Conservation (phyloP, 495 filamentous ascomycete species). For the Sporormia fimetaria region DNA sequence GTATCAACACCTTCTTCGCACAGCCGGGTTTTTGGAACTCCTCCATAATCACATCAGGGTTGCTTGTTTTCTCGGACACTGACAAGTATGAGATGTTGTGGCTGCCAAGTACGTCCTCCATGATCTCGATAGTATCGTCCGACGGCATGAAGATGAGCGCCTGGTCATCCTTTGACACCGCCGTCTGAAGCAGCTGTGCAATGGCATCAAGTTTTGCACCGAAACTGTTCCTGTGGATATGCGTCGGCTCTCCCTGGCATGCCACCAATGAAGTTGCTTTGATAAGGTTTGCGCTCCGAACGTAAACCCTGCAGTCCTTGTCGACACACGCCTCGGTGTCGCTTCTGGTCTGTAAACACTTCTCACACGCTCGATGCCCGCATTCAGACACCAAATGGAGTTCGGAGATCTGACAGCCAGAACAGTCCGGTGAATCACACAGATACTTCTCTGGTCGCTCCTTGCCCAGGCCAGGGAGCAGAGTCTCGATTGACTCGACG, state of each 20-base stretch:
- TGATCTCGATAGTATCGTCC: slow-evolving; percentile 22
- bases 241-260: slow-evolving; percentile 14
- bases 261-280: slow-evolving; percentile 12
- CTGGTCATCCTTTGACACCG: slow-evolving; percentile 27
- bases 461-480: neutral
- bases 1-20: slow-evolving; percentile 46
- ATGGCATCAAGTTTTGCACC: slow-evolving; percentile 27
- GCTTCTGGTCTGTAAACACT: slow-evolving; percentile 13
- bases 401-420: neutral
- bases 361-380: slow-evolving; percentile 31
- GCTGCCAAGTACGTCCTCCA: slow-evolving; percentile 29
- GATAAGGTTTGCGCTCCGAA: slow-evolving; percentile 11
- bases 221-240: slow-evolving; percentile 13
- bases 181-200: slow-evolving; percentile 22
- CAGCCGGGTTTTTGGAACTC: slow-evolving; percentile 33
- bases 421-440: slow-evolving; percentile 2
- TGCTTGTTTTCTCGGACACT: slow-evolving; percentile 24
- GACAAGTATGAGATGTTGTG: slow-evolving; percentile 31
- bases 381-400: slow-evolving; percentile 29
- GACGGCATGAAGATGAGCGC: slow-evolving; percentile 35
- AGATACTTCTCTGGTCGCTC: neutral
- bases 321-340: slow-evolving; percentile 16
- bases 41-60: slow-evolving; percentile 32
- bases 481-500: slow-evolving; percentile 5
- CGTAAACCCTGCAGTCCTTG: slow-evolving; percentile 13